Evolutionary conservation across 202 grass and related monocot species (phyloP), one percentile per base, ranked within the genome.

Genomic region (Cymbopogon flexuosus): DNA sequence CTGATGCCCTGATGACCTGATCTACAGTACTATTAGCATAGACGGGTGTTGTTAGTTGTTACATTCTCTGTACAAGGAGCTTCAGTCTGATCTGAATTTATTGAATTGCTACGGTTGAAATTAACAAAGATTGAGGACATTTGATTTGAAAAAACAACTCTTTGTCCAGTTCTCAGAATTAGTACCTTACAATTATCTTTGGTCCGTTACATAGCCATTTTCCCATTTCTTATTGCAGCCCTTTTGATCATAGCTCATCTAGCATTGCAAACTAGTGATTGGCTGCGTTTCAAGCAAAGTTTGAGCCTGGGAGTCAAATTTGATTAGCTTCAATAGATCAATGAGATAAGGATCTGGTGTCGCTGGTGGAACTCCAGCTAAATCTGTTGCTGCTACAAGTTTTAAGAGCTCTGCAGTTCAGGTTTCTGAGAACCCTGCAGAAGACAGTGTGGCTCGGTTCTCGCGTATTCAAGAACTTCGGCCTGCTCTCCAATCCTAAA

Each of bases 391-490:
- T 36, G 42, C 33, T 9, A 2, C 46, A 31, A 43, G 13, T n/a
- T 61, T 5, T 40, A 10, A 37, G 29, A 61, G 24, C 24, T 70
- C 34, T 8, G 30, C 10, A 10, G 66, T 46, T 65, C 37, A 68
- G 41, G 45, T 40, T 43, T 63, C n/a, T 41, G 57, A 81, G 42
- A 13, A 72, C 2, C 47, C 5, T 18, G 30, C 0, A 78, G 80
- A 85, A 67, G 65, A 79, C 59, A 43, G 68, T 83, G 87, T 83
- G 74, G 27, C 42, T 62, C 14, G 4, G 24, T 4, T 47, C 4
- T 71, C 34, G 79, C n/a, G 52, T 83, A 79, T 68, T 89, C 68
- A 79, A 69, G 62, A 89, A 83, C 68, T 56, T 6, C 35, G 54
- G 62, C 52, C 6, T 10, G 24, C 30, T 68, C 2, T 61, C 5